Evolutionary conservation across 768 basidiomycete species (phyloP), one percentile per base, ranked within the genome.

Genomic region (Lentinus brumalis): DNA sequence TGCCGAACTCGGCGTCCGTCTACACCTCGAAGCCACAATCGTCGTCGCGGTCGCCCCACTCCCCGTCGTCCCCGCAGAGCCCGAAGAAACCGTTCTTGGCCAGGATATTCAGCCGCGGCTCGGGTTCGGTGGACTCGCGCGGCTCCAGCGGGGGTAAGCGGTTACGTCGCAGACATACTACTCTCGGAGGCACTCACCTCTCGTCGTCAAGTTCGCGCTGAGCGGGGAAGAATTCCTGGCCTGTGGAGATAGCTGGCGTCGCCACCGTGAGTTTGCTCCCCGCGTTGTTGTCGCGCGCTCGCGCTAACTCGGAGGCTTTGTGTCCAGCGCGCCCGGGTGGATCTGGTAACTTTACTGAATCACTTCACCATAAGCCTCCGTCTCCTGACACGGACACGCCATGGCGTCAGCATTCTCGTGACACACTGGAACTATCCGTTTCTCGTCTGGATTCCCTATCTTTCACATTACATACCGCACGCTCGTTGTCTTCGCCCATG

Each of bases 21-120:
- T 78, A 77, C 62, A 86, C 86, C 30, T 81, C 83, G 49, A 85
- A 83, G n/a, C 84, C 84, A 8, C 79, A 83, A 14, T 80, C 80
- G n/a, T 80, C 78, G 46, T 6, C 42, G 14, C 52, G 35, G 39
- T 81, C 84, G 8, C 81, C 84, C 10, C 74, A 71, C 47, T 80
- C 80, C 41, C 60, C 71, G 30, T 59, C 68, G 39, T 60, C 60
- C 41, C 44, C 54, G 29, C 50, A 40, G 10, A 75, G 73, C 41
- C 64, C 73, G 54, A 86, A 80, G 75, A 85, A 82, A 62, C 83
- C 83, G 38, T 83, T 89, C 65, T 83, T 89, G 69, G 82, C 83
- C 69, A 81, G 87, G 55, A 70, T 89, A 9, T 83, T 88, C 64
- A 77, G 76, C 55, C 57, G 62, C 50, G 61, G 61, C 62, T 63